These are phyloP conservation scores for Alternaria ventricosa DNA, from an alignment of 2,329 filamentous ascomycete genomes.

Conservation along the genomic window DNA sequence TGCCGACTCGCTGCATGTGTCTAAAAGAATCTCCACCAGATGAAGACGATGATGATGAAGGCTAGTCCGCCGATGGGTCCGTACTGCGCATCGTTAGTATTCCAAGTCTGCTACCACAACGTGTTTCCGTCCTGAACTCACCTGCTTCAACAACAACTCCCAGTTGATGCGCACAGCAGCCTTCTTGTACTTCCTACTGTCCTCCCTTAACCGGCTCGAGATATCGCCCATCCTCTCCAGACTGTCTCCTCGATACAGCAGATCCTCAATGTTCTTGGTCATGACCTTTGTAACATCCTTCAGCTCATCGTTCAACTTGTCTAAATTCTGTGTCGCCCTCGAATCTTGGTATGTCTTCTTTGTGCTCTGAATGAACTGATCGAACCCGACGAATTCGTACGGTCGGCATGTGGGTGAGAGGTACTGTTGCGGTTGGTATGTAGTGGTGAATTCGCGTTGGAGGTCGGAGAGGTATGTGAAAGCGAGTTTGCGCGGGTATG, in stretches of 20 bases:
- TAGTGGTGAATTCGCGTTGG: constrained; percentile 85
- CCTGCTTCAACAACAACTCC: constrained; percentile 93
- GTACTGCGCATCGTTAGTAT: constrained; percentile 62
- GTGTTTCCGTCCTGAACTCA: constrained; percentile 40
- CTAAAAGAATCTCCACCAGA: constrained; percentile 93
- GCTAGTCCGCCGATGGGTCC: constrained; percentile 85
- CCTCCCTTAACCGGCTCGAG: constrained; percentile 83
- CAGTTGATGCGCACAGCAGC: constrained; percentile 97
- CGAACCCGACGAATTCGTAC: constrained; percentile 97
- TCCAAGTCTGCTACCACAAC: not conserved
- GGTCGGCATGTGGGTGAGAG: constrained; percentile 78
- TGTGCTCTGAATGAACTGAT: constrained; percentile 92
- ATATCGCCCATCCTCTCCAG: constrained; percentile 97
- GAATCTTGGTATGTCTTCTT: constrained; percentile 94
- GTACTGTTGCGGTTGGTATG: constrained; percentile 77
- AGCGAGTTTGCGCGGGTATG: constrained; percentile 96
- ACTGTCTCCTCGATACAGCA: constrained; percentile 92
- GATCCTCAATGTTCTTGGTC: constrained; percentile 99
- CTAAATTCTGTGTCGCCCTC: constrained; percentile 88
- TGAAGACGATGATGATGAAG: constrained; percentile 81
- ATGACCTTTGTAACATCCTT: constrained; percentile 98
- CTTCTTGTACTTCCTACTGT: constrained; percentile 91
- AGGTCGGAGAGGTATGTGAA: constrained; percentile 98
- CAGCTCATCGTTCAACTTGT: constrained; percentile 95
- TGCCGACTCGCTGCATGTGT: not conserved